Evolutionary conservation across 108 stramenopile genomes (phyloP), one percentile per base, ranked within the genome.

Genomic region (Fragilariopsis cylindrus): DNA sequence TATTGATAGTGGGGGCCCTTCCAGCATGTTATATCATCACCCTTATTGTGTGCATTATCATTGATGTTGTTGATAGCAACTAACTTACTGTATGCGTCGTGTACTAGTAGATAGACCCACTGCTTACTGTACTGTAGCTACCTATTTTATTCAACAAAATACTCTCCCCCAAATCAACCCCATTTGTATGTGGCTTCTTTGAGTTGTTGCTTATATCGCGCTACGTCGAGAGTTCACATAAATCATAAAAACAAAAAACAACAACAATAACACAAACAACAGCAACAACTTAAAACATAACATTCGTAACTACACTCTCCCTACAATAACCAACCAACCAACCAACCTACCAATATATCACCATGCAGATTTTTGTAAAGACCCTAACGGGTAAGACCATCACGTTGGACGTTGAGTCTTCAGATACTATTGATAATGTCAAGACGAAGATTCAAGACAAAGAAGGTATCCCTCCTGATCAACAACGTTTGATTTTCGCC

Each of bases 371-470:
- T 71, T 98, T 98, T 82, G 97, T 98, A 50, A 98, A 98, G 90
- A 98, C 96, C 85, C 92, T 98, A 62, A 98, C 97, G 88, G 98
- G 97, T 69, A 99, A 98, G 92, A 99, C 97, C 75, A 99, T 99
- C 91, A 99, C 98, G 43, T 88, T 99, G 70, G 98, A 99, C 85
- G 98, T 99, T 65, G 97, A 98, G 87, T 92, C 98, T 21, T 85
- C 88, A 42, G 98, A 99, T 87, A 98, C 97, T 57, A 98, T 99
- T 87, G 98, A 98, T 74, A 97, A 98, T 73, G 97, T 99, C 73
- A 98, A 99, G 96, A 89, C 96, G 65, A 97, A 96, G 93, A 99
- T 99, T 70, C 98, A 99, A 76, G 97, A 98, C 83, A 96, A 96
- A 88, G 98, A 99, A 84, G 98, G 98, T 60, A 99, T 99, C 81